These are phyloP conservation scores for Articulospora tetracladia DNA, from an alignment of 495 filamentous ascomycete species.

Conservation along the genomic window DNA sequence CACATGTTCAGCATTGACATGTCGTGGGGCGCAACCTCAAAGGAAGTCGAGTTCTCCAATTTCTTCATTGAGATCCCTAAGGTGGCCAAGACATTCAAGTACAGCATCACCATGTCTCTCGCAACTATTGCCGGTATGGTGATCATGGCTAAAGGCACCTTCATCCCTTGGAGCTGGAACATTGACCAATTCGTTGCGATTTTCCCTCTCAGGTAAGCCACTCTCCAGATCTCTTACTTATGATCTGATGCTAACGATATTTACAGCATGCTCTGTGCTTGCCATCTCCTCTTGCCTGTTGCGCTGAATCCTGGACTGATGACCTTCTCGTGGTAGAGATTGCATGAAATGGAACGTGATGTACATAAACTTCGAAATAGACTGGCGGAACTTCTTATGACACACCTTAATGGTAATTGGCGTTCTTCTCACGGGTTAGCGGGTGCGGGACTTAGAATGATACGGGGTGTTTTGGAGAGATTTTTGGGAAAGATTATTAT, in stretches of 20 bases:
- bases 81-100: conserved; percentile 6
- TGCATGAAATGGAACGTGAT: too few species aligned
- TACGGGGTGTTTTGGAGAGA: too few species aligned
- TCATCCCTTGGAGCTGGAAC: conserved; percentile 48
- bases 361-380: too few species aligned
- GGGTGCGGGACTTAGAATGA: too few species aligned
- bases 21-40: conserved; percentile 55
- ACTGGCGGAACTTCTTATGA: too few species aligned
- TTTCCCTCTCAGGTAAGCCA: conserved; percentile 40
- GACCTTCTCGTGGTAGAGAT: conserved; percentile 60
- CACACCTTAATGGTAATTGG: too few species aligned
- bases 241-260: background rate
- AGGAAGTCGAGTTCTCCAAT: conserved; percentile 52
- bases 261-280: conserved; percentile 35
- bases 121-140: conserved; percentile 40
- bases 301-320: conserved; percentile 61
- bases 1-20: conserved; percentile 62
- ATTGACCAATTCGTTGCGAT: conserved; percentile 54
- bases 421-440: too few species aligned
- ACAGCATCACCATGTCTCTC: background rate
- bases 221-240: background rate
- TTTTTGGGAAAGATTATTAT: too few species aligned
- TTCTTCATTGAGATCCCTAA: conserved; percentile 55
- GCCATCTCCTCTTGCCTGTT: conserved; percentile 55
- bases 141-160: conserved; percentile 25